Conservation (phyloP, 2,329 filamentous ascomycete genomes). For the Fusarium brevicatenulatum region DNA sequence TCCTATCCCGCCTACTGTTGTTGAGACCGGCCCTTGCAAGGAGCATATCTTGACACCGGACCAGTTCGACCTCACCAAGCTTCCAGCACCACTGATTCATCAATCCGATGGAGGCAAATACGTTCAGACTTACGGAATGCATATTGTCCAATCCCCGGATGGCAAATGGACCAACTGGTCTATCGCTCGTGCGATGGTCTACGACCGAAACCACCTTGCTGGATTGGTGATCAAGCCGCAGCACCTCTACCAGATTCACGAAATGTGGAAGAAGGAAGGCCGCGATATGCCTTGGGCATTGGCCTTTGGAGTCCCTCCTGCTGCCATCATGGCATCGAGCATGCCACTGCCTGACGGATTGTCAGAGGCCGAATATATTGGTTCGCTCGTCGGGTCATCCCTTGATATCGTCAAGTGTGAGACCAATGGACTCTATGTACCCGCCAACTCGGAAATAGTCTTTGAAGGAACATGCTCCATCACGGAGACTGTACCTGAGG, state of each 20-base stretch:
- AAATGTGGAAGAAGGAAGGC: constrained; percentile 58
- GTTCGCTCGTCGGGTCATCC: constrained; percentile 55
- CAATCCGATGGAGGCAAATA: constrained; percentile 61
- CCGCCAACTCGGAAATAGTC: constrained; percentile 61
- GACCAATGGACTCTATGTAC: constrained; percentile 58
- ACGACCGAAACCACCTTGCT: constrained; percentile 54
- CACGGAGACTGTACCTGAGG: constrained; percentile 54
- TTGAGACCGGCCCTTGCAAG: constrained; percentile 30
- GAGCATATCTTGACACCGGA: constrained; percentile 19
- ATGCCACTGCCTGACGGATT: constrained; percentile 54
- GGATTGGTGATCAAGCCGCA: constrained; percentile 57
- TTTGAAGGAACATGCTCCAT: constrained; percentile 55
- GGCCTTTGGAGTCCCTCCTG: constrained; percentile 61
- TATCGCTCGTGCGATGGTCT: constrained; percentile 58
- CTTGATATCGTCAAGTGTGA: constrained; percentile 63
- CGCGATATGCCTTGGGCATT: constrained; percentile 60
- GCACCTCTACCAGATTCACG: constrained; percentile 58
- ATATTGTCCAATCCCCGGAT: constrained; percentile 56
- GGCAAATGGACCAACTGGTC: constrained; percentile 61
- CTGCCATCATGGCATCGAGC: constrained; percentile 59
- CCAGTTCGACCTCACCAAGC: constrained; percentile 47
- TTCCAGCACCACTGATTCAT: constrained; percentile 57
- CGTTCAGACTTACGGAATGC: constrained; percentile 59
- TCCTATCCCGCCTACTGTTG: constrained; percentile 51
- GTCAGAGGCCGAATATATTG: constrained; percentile 59